Evolutionary conservation across 2,329 filamentous ascomycete genomes (phyloP).

Genomic region (Scedosporium minutisporum): DNA sequence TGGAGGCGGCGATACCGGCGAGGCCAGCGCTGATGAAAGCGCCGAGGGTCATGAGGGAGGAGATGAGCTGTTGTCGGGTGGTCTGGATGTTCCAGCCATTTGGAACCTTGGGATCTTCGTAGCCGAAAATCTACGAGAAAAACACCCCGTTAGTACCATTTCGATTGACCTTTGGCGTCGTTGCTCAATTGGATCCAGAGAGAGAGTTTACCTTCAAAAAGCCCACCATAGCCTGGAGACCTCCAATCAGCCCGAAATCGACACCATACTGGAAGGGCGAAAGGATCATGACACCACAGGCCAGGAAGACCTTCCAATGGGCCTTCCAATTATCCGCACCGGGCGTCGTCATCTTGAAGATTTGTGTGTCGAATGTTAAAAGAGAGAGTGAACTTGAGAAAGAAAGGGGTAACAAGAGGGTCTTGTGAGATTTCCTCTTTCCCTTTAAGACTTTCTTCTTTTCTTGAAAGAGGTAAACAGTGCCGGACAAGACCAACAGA

Average conservation of each 20-base stretch:
- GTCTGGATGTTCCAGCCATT: conserved; percentile 36
- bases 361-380: neutral
- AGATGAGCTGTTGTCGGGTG: conserved; percentile 35
- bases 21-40: conserved; percentile 33
- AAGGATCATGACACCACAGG: conserved; percentile 27
- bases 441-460: too few relatives aligned
- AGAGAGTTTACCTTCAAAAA: conserved; percentile 25
- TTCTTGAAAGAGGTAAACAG: too few relatives aligned
- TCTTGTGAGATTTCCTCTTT: too few relatives aligned
- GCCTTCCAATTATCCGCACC: conserved; percentile 19
- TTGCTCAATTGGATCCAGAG: neutral
- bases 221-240: conserved; percentile 39
- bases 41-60: conserved; percentile 37
- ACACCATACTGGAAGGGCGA: conserved; percentile 39
- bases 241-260: conserved; percentile 40
- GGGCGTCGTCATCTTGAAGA: conserved; percentile 3
- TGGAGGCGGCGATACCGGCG: conserved; percentile 27
- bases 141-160: conserved; percentile 19
- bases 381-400: neutral
- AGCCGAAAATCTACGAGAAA: conserved; percentile 24
- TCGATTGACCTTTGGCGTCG: too few relatives aligned
- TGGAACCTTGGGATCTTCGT: conserved; percentile 16
- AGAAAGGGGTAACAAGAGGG: too few relatives aligned
- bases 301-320: conserved; percentile 37
- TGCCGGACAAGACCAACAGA: too few relatives aligned